These are phyloP conservation scores for Termitomyces sp. DNA, from an alignment of 768 basidiomycete genomes.

Conservation along the genomic window DNA sequence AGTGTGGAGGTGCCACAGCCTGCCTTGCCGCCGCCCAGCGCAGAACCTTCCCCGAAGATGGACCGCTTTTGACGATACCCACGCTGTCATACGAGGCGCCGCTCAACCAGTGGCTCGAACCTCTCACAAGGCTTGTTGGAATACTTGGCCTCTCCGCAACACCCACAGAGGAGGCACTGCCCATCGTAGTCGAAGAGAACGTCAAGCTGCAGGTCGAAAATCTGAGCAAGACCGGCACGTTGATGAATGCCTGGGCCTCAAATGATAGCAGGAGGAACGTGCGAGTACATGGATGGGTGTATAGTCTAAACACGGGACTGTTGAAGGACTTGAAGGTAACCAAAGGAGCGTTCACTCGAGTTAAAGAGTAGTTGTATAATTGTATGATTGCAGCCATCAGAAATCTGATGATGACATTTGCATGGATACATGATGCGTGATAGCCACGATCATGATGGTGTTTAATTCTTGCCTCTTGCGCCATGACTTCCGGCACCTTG, in stretches of 20 bases:
- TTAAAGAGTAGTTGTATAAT: neutral
- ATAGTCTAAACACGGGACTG: slow-evolving; percentile 52
- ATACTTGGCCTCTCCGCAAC: slow-evolving; percentile 36
- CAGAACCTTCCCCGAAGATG: slow-evolving; percentile 22
- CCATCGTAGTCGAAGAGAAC: slow-evolving; percentile 51
- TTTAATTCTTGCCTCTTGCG: neutral
- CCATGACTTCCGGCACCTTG: slow-evolving; percentile 26
- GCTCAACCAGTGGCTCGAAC: slow-evolving; percentile 57
- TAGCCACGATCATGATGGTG: neutral
- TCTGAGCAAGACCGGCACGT: slow-evolving; percentile 37
- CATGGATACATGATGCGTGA: neutral
- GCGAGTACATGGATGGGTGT: slow-evolving; percentile 69
- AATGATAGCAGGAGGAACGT: slow-evolving; percentile 38
- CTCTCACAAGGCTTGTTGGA: slow-evolving; percentile 50
- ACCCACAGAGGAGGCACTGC: slow-evolving; percentile 31
- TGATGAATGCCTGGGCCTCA: slow-evolving; percentile 42
- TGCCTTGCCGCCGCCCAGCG: slow-evolving; percentile 41
- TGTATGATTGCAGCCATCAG: neutral
- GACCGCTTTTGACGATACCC: slow-evolving; percentile 27
- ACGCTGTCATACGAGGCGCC: slow-evolving; percentile 34
- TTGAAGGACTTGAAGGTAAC: slow-evolving; percentile 53
- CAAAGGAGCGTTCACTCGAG: slow-evolving; percentile 23
- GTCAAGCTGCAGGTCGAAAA: slow-evolving; percentile 51
- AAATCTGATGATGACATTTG: neutral
- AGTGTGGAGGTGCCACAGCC: slow-evolving; percentile 72